These are phyloP conservation scores for Bretschneidera sinensis DNA, from an alignment of 345 rosid genomes.

Conservation along the genomic window DNA sequence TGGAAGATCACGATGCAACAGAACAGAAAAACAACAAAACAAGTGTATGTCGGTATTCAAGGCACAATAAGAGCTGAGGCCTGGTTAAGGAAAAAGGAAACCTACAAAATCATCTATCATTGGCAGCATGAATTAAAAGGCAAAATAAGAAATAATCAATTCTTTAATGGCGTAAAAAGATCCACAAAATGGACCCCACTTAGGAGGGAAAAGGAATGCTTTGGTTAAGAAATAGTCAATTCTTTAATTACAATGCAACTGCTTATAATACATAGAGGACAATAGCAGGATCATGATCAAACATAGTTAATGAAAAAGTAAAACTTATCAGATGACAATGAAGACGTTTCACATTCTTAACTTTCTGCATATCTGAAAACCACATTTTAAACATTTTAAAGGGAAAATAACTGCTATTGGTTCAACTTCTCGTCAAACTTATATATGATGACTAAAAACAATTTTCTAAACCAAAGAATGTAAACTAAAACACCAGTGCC, in stretches of 20 bases:
- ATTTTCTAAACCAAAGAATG: background rate
- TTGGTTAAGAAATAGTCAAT: no score
- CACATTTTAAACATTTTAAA: slow-evolving; percentile 1
- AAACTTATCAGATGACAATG: background rate
- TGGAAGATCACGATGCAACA: background rate
- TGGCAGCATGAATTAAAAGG: background rate
- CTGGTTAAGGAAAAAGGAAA: background rate
- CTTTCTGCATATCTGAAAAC: background rate
- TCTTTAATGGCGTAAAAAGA: no score
- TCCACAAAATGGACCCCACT: no score
- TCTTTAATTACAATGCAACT: background rate
- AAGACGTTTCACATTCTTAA: background rate
- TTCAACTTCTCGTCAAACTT: background rate
- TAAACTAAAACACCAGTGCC: background rate
- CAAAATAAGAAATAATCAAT: no score
- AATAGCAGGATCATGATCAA: no score
- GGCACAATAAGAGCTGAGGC: background rate
- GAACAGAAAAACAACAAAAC: background rate
- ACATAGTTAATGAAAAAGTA: no score
- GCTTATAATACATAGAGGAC: background rate
- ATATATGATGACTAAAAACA: background rate
- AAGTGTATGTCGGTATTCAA: background rate
- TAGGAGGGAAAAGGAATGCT: no score
- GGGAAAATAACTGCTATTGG: background rate
- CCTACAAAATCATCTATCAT: background rate